A percentile compares a stretch with the other conserved stretches of the same genome.
These are phyloP conservation scores for Solanum paucissectum DNA, from an alignment of 257 asterid species.

Conservation along the genomic window DNA sequence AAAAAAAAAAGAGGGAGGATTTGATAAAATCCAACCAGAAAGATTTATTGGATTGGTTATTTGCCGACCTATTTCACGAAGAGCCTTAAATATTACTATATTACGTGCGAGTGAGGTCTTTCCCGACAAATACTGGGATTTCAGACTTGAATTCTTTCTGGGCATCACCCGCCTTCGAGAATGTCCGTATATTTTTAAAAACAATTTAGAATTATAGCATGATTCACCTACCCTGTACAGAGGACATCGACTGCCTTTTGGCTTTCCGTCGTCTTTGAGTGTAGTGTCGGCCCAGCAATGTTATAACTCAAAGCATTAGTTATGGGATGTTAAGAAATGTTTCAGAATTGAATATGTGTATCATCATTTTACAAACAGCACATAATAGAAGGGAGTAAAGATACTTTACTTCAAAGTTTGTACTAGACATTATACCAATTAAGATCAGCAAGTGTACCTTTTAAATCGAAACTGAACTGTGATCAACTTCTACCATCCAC, in stretches of 20 bases:
- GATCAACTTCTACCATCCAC: conserved; percentile 63
- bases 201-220: not conserved
- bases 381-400: not conserved
- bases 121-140: not conserved
- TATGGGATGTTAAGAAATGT: not conserved
- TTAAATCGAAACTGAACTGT: not conserved
- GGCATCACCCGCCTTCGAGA: not conserved
- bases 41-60: not conserved
- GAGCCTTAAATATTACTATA: not conserved
- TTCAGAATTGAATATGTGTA: not conserved
- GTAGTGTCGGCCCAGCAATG: not conserved
- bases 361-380: not conserved
- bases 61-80: not conserved
- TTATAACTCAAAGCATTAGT: not conserved
- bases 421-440: not conserved
- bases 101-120: not conserved
- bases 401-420: not conserved
- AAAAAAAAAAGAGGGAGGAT: not conserved
- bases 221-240: not conserved
- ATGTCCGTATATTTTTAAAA: not conserved
- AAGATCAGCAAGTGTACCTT: not conserved
- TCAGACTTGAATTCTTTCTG: not conserved
- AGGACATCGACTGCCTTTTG: not conserved
- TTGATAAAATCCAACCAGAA: not conserved
- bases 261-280: not conserved